Conservation (phyloP, 1,139 yeast genomes). For the Zygoascus meyerae region DNA sequence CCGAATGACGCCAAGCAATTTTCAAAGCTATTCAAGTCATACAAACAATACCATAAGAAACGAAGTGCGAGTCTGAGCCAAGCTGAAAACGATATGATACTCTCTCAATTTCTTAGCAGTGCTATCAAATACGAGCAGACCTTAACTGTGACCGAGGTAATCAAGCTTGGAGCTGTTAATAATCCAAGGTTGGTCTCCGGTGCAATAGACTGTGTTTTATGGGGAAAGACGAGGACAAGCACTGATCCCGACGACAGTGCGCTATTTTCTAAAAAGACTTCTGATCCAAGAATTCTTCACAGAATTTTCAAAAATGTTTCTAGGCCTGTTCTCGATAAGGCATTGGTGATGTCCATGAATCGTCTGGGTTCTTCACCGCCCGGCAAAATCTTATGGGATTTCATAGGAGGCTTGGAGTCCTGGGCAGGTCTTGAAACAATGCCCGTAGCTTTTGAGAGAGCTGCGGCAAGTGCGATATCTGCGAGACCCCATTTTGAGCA, state of each 20-base stretch:
- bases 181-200: conserved; percentile 10
- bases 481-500: conserved; percentile 19
- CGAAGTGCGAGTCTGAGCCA: conserved; percentile 1
- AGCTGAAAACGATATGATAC: conserved; percentile 1
- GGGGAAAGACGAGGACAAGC: conserved; percentile 13
- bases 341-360: conserved; percentile 9
- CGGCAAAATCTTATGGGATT: conserved; percentile 16
- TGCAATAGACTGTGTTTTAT: conserved; percentile 13
- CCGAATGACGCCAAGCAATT: conserved; percentile 11
- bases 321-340: conserved; percentile 7
- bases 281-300: conserved; percentile 13
- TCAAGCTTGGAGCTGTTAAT: conserved; percentile 14
- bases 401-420: conserved; percentile 13
- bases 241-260: conserved; percentile 10
- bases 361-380: conserved; percentile 7
- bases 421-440: conserved; percentile 4
- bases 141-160: conserved; percentile 13
- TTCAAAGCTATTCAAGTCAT: conserved; percentile 5
- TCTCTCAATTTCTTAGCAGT: conserved; percentile 13
- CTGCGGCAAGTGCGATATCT: conserved; percentile 10
- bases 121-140: conserved; percentile 16
- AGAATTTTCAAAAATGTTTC: conserved; percentile 13
- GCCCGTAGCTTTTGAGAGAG: conserved; percentile 12
- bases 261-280: conserved; percentile 8
- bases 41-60: conserved; percentile 7